Conservation (phyloP, 257 asterid genomes). For the Solanum arcanum region DNA sequence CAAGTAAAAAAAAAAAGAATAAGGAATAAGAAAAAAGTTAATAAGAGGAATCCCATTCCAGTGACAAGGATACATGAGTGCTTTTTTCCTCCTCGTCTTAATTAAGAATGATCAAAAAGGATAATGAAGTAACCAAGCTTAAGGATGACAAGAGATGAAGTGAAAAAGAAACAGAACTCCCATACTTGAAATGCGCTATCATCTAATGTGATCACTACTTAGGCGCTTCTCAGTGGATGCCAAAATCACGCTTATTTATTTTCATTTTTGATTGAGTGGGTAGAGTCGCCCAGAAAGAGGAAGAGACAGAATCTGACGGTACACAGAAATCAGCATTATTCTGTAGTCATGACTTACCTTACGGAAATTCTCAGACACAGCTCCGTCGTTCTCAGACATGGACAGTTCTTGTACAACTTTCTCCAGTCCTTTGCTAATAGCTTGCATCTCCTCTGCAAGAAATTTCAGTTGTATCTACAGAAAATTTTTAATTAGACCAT, state of each 20-base stretch:
- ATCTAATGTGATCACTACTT: not conserved
- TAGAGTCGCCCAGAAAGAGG: not conserved
- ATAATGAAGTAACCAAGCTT: not conserved
- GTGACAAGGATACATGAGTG: not conserved
- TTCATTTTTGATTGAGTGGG: not conserved
- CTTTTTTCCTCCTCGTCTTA: not conserved
- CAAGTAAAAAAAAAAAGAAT: not conserved
- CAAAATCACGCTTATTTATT: not conserved
- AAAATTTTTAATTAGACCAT: not conserved
- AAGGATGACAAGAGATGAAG: not conserved
- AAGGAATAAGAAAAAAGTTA: not conserved
- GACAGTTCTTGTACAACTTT: conserved; percentile 82
- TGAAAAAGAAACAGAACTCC: not conserved
- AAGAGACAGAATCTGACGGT: not conserved
- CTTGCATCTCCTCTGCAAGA: conserved; percentile 97
- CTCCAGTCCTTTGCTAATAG: conserved; percentile 87
- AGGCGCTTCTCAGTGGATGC: not conserved
- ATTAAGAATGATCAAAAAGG: not conserved
- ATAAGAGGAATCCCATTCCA: not conserved
- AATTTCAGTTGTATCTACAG: conserved; percentile 71
- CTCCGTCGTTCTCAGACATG: conserved; percentile 79
- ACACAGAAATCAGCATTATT: not conserved
- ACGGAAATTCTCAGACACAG: conserved; percentile 57
- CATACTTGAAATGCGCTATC: not conserved
- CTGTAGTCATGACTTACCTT: conserved; percentile 36